Conservation (phyloP, 805 yeast species). For the Candida ovalis region DNA sequence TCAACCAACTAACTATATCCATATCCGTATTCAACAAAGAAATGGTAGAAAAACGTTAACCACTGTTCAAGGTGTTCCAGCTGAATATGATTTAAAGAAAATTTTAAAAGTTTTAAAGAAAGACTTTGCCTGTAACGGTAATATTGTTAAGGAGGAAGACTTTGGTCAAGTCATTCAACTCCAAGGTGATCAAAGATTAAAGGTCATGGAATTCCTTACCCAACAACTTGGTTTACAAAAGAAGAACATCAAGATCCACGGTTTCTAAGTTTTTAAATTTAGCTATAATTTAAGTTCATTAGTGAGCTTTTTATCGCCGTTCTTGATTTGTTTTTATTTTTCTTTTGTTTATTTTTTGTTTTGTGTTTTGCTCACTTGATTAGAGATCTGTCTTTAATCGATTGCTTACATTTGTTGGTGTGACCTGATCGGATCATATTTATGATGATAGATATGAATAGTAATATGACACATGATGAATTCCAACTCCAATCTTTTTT, state of each 20-base stretch:
- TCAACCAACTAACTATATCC: slow-evolving; percentile 92
- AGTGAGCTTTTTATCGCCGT: not conserved
- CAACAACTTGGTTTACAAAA: slow-evolving; percentile 84
- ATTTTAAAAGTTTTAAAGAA: slow-evolving; percentile 91
- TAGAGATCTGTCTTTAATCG: not conserved
- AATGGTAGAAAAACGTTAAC: slow-evolving; percentile 98
- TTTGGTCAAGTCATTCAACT: slow-evolving; percentile 95
- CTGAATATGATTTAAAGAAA: slow-evolving; percentile 90
- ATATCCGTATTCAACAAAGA: slow-evolving; percentile 98
- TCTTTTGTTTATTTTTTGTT: not conserved
- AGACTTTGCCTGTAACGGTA: slow-evolving; percentile 98
- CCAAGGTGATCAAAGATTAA: slow-evolving; percentile 98
- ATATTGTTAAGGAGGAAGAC: slow-evolving; percentile 93
- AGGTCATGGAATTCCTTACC: slow-evolving; percentile 89
- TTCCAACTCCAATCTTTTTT: not conserved
- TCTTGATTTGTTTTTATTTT: not conserved
- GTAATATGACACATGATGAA: not conserved
- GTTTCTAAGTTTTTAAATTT: slow-evolving; percentile 56
- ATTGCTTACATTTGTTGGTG: not conserved
- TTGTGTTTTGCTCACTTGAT: not conserved
- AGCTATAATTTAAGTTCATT: not conserved
- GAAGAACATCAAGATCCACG: slow-evolving; percentile 97
- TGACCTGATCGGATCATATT: not conserved
- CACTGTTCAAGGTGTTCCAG: slow-evolving; percentile 96
- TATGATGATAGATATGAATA: not conserved